phyloP scores from a whole-genome alignment of 2,329 filamentous ascomycete species.

The Lasiodiplodia citricola region DNA sequence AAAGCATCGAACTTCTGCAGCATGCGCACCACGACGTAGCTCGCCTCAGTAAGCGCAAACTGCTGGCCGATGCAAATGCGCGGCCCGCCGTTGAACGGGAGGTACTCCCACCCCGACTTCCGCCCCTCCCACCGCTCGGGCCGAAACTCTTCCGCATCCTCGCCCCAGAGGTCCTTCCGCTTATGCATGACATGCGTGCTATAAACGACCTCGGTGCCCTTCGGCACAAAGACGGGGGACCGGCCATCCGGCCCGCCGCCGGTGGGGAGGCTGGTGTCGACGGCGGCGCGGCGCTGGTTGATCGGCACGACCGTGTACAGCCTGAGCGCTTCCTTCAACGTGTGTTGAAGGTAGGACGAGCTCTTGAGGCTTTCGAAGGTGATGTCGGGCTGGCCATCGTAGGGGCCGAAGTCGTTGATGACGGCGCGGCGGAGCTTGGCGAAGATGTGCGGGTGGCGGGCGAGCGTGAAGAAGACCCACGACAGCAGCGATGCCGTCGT shows the following conservation, averaged over 20 bases:
- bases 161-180: constrained; percentile 55
- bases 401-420: constrained; percentile 49
- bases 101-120: constrained; percentile 44
- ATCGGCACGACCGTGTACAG: constrained; percentile 60
- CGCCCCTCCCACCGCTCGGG: constrained; percentile 55
- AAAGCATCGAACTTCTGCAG: constrained; percentile 33
- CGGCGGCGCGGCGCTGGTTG: constrained; percentile 56
- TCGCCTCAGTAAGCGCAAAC: constrained; percentile 31
- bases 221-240: constrained; percentile 56
- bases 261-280: constrained; percentile 57
- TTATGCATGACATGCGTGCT: constrained; percentile 57
- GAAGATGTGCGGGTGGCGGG: constrained; percentile 46
- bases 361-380: constrained; percentile 51
- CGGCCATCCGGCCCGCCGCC: constrained; percentile 56
- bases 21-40: constrained; percentile 27
- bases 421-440: constrained; percentile 40
- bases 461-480: constrained; percentile 47
- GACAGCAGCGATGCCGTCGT: constrained; percentile 47
- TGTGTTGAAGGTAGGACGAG: constrained; percentile 64
- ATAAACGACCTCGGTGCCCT: constrained; percentile 54
- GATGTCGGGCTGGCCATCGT: constrained; percentile 33
- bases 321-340: constrained; percentile 64
- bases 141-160: constrained; percentile 54
- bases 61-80: constrained; percentile 42
- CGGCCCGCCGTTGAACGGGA: constrained; percentile 47